Percentiles rank a stretch among this genome's conserved stretches.
These are phyloP conservation scores for Coccomyxa sp. DNA, from an alignment of 139 green algal genomes.

Conservation along the genomic window DNA sequence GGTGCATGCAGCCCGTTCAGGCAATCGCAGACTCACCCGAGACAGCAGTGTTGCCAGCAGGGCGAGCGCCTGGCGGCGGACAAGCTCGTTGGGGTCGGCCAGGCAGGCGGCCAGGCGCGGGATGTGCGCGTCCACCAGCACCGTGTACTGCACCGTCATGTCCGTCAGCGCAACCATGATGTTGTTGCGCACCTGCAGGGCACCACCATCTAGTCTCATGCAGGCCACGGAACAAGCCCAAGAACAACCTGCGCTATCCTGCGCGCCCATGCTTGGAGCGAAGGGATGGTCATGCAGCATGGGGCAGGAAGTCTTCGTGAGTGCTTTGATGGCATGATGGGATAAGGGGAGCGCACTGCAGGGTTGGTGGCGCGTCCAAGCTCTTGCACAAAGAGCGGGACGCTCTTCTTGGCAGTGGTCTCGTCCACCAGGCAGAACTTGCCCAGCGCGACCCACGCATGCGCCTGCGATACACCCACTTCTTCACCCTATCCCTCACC, in stretches of 20 bases:
- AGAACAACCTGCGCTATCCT: too few species aligned
- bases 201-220: too few species aligned
- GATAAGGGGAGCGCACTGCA: constrained; percentile 1
- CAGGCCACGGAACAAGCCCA: too few species aligned
- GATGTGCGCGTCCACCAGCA: constrained; percentile 68
- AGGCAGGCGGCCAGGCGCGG: constrained; percentile 65
- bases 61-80: constrained; percentile 72
- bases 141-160: constrained; percentile 55
- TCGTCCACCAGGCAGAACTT: constrained; percentile 82
- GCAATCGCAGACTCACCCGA: constrained; percentile 39
- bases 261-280: too few species aligned
- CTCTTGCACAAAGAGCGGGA: constrained; percentile 75
- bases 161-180: constrained; percentile 82
- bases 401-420: constrained; percentile 61
- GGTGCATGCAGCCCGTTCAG: too few species aligned
- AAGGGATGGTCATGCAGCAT: too few species aligned
- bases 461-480: constrained; percentile 25
- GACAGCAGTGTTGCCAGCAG: constrained; percentile 78
- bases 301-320: too few species aligned
- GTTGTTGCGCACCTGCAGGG: constrained; percentile 78
- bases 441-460: constrained; percentile 72
- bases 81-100: constrained; percentile 73
- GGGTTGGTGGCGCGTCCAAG: constrained; percentile 6
- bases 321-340: background rate
- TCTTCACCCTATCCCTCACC: background rate